Evolutionary conservation across 2,329 filamentous ascomycete species (phyloP), one percentile per base, ranked within the genome.

Genomic region (Xylariales sp.): DNA sequence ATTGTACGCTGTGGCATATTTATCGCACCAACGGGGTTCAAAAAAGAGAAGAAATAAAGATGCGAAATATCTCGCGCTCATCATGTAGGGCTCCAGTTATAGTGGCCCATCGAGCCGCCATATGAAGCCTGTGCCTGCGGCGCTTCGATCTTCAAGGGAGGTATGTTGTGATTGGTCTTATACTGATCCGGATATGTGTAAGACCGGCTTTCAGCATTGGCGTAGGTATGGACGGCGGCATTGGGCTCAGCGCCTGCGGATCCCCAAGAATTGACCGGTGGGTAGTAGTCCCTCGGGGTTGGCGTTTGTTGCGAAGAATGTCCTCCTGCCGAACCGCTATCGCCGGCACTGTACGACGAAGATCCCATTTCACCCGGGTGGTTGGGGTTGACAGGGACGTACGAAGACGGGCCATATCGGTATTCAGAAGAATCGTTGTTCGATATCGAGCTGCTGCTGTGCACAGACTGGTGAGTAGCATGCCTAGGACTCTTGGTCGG

Each of bases 401-500:
- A 67, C 3, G 61, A 44, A 2, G 74, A 66, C 3, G n/a, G n/a
- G n/a, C 72, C 70, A 45, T 79, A 80, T 37, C 76, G 69, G 52
- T 80, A 80, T 50, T 80, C 76, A 16, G 67, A 63, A 1, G 72
- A 60, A 28, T 76, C 74, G 34, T 67, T 67, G 51, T 66, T 68
- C 24, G 64, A 60, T 21, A 75, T 59, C 16, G 74, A 73, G 27
- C 65, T 61, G 11, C 60, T 57, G 49, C 69, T 71, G 41, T 74
- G 71, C 23, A 77, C 62, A 2, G 75, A 76, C 35, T 72, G 70
- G 45, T 78, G 72, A 52, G 65, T 70, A 10, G 60, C 63, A 42
- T 77, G 70, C 3, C 76, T 68, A 1, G 76, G 73, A 47, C 73
- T 76, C 57, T 80, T 80, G 25, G 69, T 59, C 13, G 76, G 73